These are phyloP conservation scores for Ogataea parapolymorpha DNA, from an alignment of 805 yeast species.

Conservation along the genomic window DNA sequence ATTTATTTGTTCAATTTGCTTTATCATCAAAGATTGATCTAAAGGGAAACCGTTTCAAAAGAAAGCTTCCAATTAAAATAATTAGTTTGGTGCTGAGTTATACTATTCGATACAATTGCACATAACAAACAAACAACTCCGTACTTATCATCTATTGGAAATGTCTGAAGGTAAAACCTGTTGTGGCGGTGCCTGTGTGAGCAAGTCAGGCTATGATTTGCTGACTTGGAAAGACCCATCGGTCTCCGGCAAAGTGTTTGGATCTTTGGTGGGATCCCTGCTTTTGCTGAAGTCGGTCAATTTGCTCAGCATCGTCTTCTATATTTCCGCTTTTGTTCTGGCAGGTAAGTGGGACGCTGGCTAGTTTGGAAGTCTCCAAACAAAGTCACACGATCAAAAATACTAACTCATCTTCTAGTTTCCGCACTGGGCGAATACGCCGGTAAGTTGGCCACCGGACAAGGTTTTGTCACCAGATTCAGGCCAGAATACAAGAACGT, in stretches of 20 bases:
- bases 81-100: not conserved
- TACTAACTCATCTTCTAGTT: constrained; percentile 24
- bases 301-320: constrained; percentile 57
- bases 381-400: constrained; percentile 1
- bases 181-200: constrained; percentile 32
- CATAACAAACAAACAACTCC: not conserved
- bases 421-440: constrained; percentile 76
- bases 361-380: not conserved
- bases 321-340: constrained; percentile 56
- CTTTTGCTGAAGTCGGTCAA: constrained; percentile 61
- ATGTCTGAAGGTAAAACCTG: constrained; percentile 22
- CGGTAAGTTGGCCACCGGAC: constrained; percentile 70
- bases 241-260: constrained; percentile 74
- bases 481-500: constrained; percentile 50
- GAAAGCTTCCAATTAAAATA: not conserved
- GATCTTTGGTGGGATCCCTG: constrained; percentile 52
- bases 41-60: constrained; percentile 6
- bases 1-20: constrained; percentile 16
- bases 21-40: constrained; percentile 7
- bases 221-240: constrained; percentile 76
- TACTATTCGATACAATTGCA: not conserved
- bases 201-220: constrained; percentile 33
- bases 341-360: constrained; percentile 22
- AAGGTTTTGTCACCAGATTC: constrained; percentile 76
- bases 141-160: not conserved